phyloP scores from a whole-genome alignment of 305 asterid species.

The Rubia tinctorum region DNA sequence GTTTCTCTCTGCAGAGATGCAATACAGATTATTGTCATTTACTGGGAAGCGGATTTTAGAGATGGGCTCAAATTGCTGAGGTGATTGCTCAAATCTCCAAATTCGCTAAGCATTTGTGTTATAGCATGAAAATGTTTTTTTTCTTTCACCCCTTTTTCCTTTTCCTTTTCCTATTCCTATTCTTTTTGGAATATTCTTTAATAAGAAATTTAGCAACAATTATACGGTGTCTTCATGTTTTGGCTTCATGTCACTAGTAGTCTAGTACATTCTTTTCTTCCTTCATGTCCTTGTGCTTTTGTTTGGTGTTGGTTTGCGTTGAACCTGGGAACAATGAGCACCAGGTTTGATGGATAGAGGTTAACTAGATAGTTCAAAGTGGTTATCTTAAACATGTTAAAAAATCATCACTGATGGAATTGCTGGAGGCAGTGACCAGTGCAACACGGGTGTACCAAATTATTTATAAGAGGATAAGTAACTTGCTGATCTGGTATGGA shows the following conservation, averaged over 20 bases:
- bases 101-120: neutral
- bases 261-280: neutral
- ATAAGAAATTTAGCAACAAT: neutral
- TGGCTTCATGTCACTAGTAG: neutral
- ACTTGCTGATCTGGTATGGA: neutral
- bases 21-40: slow-evolving; percentile 49
- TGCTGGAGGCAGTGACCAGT: too few species aligned
- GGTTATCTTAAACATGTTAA: neutral
- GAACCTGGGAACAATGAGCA: neutral
- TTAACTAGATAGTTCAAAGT: neutral
- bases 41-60: slow-evolving; percentile 76
- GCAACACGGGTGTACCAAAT: too few species aligned
- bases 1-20: slow-evolving; percentile 54
- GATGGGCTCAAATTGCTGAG: slow-evolving; percentile 49
- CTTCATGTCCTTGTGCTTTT: neutral
- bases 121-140: neutral
- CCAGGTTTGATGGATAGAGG: neutral
- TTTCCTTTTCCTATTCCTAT: too few species aligned
- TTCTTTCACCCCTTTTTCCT: neutral
- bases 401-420: neutral
- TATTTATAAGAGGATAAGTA: neutral
- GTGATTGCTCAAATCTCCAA: slow-evolving; percentile 28
- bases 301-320: neutral
- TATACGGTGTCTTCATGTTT: neutral
- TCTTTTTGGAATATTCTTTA: too few species aligned